Conservation (phyloP, 2,329 filamentous ascomycete species). For the Penicillium sp. region DNA sequence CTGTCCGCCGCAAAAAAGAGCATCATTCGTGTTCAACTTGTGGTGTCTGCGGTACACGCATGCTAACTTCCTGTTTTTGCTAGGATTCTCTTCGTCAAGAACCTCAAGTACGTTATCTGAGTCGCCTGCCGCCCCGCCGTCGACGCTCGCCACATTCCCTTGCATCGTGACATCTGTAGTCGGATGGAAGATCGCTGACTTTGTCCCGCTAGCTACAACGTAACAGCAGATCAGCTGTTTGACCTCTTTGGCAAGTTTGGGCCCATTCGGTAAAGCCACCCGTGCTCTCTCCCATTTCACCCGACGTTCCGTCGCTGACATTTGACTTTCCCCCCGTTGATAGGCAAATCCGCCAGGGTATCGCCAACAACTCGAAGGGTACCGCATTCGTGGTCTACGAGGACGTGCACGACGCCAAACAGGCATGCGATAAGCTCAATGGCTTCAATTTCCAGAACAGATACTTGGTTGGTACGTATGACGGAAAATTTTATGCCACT, state of each 20-base stretch:
- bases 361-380: constrained; percentile 94
- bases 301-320: constrained; percentile 4
- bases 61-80: constrained; percentile 5
- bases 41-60: background rate
- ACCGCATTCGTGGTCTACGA: constrained; percentile 99
- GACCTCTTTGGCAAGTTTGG: constrained; percentile 98
- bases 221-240: constrained; percentile 95
- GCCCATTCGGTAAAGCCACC: constrained; percentile 74
- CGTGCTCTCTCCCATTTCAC: constrained; percentile 9
- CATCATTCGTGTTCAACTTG: constrained; percentile 13
- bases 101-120: constrained; percentile 73
- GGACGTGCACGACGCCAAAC: constrained; percentile 98
- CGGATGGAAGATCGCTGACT: constrained; percentile 8
- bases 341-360: constrained; percentile 97
- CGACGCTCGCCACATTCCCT: background rate
- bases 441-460: constrained; percentile 99
- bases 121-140: constrained; percentile 3
- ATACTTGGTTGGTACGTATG: constrained; percentile 86
- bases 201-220: constrained; percentile 75
- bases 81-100: constrained; percentile 99
- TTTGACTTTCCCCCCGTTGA: constrained; percentile 15
- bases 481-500: background rate
- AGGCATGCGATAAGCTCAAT: constrained; percentile 98
- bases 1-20: constrained; percentile 8
- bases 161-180: constrained; percentile 1